phyloP scores from a whole-genome alignment of 1,284 basidiomycete genomes.

The Leccinum solheimii region DNA sequence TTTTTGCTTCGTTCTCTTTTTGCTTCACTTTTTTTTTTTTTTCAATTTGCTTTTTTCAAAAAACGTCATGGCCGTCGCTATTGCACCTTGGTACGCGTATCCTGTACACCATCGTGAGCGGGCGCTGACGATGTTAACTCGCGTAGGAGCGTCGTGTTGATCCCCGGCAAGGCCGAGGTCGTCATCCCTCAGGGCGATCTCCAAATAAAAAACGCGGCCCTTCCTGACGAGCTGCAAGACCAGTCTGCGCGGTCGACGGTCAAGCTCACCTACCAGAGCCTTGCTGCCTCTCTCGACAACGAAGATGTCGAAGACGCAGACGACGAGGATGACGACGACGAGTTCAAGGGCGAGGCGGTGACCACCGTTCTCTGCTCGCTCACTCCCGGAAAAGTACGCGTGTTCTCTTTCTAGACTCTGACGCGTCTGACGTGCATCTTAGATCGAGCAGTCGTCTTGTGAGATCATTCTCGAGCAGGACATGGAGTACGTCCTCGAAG shows the following conservation, averaged over 20 bases:
- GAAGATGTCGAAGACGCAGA: slow-evolving; percentile 49
- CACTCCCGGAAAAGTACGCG: slow-evolving; percentile 68
- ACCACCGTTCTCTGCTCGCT: slow-evolving; percentile 66
- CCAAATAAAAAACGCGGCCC: slow-evolving; percentile 81
- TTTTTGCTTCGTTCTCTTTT: neutral
- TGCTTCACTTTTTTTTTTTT: neutral
- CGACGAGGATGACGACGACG: slow-evolving; percentile 49
- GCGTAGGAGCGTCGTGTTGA: slow-evolving; percentile 59
- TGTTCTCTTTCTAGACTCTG: neutral
- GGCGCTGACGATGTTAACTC: neutral
- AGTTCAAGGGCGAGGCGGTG: slow-evolving; percentile 38
- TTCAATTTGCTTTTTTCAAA: neutral
- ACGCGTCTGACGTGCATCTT: slow-evolving; percentile 12
- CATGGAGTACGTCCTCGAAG: slow-evolving; percentile 68
- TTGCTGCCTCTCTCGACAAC: slow-evolving; percentile 39
- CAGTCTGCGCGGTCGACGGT: slow-evolving; percentile 70
- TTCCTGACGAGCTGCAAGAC: slow-evolving; percentile 73
- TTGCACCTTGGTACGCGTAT: slow-evolving; percentile 59
- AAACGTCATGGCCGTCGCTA: slow-evolving; percentile 52
- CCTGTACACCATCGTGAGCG: neutral
- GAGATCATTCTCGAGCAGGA: slow-evolving; percentile 79
- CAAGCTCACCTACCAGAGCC: slow-evolving; percentile 69
- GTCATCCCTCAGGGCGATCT: slow-evolving; percentile 72
- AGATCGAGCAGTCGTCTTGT: slow-evolving; percentile 81
- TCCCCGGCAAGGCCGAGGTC: slow-evolving; percentile 62